Base-by-base conservation (phyloP, 2,329 filamentous ascomycete genomes). In the Colletotrichum eleusines region DNA sequence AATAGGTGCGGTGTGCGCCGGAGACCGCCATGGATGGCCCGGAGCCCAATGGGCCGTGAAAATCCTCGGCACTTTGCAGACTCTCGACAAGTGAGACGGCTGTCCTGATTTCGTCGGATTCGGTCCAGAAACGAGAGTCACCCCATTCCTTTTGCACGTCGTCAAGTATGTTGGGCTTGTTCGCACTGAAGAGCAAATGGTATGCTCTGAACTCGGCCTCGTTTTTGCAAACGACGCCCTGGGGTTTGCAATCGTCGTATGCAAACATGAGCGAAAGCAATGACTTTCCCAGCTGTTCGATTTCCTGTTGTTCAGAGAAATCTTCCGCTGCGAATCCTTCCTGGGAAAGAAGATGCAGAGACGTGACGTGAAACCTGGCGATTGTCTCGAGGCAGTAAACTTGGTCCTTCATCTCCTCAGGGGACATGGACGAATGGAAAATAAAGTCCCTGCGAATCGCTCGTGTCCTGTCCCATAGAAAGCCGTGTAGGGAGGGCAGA, bases 371-470 rank as follows among this genome's bases (percentile, higher is more conserved):
- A 69, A 92, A 92, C 63, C 90, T 86, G 16, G 88, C 85, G 67
- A 92, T 91, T 31, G 87, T 88, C 76, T 92, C 90, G 28, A 92
- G 81, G 46, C 89, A 89, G 75, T 90, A 89, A 12, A 92, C 84
- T 73, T 91, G 85, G 26, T 86, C 84, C 33, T 82, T 83, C 76
- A 89, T 84, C 74, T 91, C 89, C 2, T 87, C 83, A 2, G 84
- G 77, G 3, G 82, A 85, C 79, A 91, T 85, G 63, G 86, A 85
- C 5, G 89, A 90, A 72, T 92, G 90, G 70, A 92, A 91, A 23
- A 89, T 89, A 74, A 92, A 91, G 76, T 92, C 90, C 72, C 90
- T 87, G 31, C 90, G 88, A 67, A 92, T 89, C 11, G 89, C 89
- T 68, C 90, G 84, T 28, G 90, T 91, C 53, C 90, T 84, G 76